These are phyloP conservation scores for Fusarium setosum DNA, from an alignment of 2,329 filamentous ascomycete genomes.

Conservation along the genomic window DNA sequence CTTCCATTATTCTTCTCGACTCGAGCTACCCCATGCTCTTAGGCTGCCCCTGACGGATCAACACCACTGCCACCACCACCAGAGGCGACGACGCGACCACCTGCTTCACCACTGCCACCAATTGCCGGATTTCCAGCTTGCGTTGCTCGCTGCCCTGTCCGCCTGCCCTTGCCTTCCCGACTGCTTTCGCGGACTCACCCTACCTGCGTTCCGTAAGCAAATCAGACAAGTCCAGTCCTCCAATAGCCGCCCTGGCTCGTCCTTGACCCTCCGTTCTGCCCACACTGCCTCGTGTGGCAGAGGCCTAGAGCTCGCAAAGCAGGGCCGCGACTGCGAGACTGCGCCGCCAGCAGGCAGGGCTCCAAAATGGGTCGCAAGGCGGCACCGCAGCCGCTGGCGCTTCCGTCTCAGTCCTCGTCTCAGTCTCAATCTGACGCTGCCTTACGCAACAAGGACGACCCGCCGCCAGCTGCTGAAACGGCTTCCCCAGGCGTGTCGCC, in stretches of 20 bases:
- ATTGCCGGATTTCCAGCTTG: constrained; percentile 30
- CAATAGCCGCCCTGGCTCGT: constrained; percentile 33
- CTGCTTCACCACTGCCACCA: constrained; percentile 31
- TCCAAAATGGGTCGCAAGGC: constrained; percentile 66
- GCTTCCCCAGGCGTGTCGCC: constrained; percentile 46
- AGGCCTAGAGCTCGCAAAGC: constrained; percentile 36
- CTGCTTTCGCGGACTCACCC: constrained; percentile 16
- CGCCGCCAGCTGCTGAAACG: constrained; percentile 47
- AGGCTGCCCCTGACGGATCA: constrained; percentile 20
- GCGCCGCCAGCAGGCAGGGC: constrained; percentile 42
- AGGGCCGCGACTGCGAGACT: constrained; percentile 39
- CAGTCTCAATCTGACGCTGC: constrained; percentile 51
- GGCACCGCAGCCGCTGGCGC: constrained; percentile 67
- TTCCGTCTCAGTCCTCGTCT: constrained; percentile 45
- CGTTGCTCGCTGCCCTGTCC: constrained; percentile 7
- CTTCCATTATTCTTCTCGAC: constrained; percentile 3
- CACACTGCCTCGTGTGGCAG: constrained; percentile 33
- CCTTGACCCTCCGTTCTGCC: constrained; percentile 33
- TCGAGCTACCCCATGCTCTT: constrained; percentile 17
- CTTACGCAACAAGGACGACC: constrained; percentile 45
- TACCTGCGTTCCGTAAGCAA: constrained; percentile 13
- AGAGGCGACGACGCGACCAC: constrained; percentile 14
- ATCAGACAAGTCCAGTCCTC: constrained; percentile 7
- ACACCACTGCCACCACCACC: constrained; percentile 13
- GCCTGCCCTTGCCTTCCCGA: constrained; percentile 6